phyloP scores from a whole-genome alignment of 176 grass and related monocot genomes.

The Miscanthus lutarioriparius region DNA sequence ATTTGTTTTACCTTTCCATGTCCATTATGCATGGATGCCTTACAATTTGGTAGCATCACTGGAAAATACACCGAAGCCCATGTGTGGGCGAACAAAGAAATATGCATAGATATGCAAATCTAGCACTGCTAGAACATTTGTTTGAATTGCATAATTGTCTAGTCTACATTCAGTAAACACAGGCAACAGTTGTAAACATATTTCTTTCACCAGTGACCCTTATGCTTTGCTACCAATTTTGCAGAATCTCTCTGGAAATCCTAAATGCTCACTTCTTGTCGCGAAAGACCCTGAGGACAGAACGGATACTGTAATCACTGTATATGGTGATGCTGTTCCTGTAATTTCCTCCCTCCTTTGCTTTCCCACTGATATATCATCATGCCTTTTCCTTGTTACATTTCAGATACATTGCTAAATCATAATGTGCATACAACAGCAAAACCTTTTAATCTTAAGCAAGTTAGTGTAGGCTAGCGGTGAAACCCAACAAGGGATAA shows the following conservation, averaged over 20 bases:
- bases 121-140: neutral
- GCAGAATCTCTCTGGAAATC: slow-evolving; percentile 78
- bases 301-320: slow-evolving; percentile 92
- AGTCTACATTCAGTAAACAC: slow-evolving; percentile 4
- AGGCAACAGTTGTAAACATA: neutral
- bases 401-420: slow-evolving; percentile 1
- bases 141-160: neutral
- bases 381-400: neutral
- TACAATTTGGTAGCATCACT: neutral
- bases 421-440: neutral
- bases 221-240: slow-evolving; percentile 22
- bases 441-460: neutral
- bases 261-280: slow-evolving; percentile 86
- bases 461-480: neutral
- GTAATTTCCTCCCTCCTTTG: slow-evolving; percentile 42
- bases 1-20: neutral
- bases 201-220: slow-evolving; percentile 14
- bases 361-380: neutral
- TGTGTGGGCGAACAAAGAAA: neutral
- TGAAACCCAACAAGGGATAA: neutral
- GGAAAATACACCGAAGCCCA: neutral
- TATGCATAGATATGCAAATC: slow-evolving; percentile 4
- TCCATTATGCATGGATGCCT: neutral
- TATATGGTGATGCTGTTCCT: slow-evolving; percentile 78
- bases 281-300: slow-evolving; percentile 91